Evolutionary conservation across 2,329 filamentous ascomycete species (phyloP).

Genomic region (Geosmithia putterillii): DNA sequence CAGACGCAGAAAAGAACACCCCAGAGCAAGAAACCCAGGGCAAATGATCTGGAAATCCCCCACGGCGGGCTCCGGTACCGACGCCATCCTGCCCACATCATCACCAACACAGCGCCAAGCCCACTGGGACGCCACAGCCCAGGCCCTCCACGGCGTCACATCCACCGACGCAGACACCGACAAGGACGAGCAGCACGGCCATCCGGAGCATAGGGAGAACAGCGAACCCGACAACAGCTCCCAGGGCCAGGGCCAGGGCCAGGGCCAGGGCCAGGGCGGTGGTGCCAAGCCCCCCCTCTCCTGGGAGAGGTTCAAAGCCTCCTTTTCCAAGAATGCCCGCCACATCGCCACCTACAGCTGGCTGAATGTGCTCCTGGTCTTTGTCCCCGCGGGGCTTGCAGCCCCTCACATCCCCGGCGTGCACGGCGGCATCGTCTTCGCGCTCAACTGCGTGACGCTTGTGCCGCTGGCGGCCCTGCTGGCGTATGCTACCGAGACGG

Average conservation of each 20-base stretch:
- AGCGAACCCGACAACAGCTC: no score
- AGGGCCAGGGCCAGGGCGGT: neutral
- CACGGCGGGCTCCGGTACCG: neutral
- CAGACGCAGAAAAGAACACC: no score
- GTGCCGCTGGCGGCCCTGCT: slow-evolving; percentile 62
- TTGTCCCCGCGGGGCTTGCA: slow-evolving; percentile 67
- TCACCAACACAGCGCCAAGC: neutral
- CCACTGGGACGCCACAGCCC: neutral
- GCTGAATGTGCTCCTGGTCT: slow-evolving; percentile 65
- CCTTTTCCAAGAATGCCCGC: slow-evolving; percentile 36
- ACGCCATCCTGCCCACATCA: neutral
- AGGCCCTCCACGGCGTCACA: neutral
- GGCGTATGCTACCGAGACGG: slow-evolving; percentile 63
- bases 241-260: no score
- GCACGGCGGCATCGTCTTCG: slow-evolving; percentile 53
- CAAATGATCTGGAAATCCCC: neutral
- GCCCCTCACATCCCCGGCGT: slow-evolving; percentile 40
- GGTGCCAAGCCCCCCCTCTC: neutral
- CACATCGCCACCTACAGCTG: slow-evolving; percentile 60
- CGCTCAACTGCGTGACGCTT: slow-evolving; percentile 64
- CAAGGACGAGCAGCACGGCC: no score
- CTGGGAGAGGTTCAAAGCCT: slow-evolving; percentile 24
- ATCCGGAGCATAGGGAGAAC: neutral
- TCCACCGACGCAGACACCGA: neutral
- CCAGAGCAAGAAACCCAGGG: neutral